These are phyloP conservation scores for Mitragyna speciosa DNA, from an alignment of 257 asterid genomes.

Conservation along the genomic window DNA sequence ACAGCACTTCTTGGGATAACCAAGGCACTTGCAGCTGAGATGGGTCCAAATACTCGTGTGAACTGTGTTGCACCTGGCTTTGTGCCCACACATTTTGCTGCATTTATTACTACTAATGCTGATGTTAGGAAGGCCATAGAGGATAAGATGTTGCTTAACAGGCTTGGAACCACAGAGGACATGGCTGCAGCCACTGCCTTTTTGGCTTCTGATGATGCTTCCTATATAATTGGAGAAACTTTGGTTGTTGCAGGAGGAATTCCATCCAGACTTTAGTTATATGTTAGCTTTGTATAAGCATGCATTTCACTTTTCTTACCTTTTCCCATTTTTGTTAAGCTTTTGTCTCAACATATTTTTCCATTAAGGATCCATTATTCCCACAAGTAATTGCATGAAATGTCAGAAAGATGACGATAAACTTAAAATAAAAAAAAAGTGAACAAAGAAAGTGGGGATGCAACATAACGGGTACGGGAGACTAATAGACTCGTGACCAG, in stretches of 20 bases:
- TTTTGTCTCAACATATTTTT: no score
- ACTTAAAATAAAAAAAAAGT: no score
- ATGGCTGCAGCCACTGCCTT: slow-evolving; percentile 90
- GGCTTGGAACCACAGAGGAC: slow-evolving; percentile 78
- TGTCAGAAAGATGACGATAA: no score
- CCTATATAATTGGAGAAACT: slow-evolving; percentile 79
- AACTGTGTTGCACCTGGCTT: slow-evolving; percentile 95
- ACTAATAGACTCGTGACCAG: no score
- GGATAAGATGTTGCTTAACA: slow-evolving; percentile 60
- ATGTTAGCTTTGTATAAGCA: background rate
- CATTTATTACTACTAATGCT: slow-evolving; percentile 43
- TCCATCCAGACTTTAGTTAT: slow-evolving; percentile 64
- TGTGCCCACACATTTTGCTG: slow-evolving; percentile 83
- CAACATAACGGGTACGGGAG: no score
- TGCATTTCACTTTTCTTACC: no score
- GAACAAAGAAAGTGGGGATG: no score
- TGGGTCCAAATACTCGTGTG: slow-evolving; percentile 91
- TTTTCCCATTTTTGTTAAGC: no score
- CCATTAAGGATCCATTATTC: no score
- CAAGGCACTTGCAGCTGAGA: slow-evolving; percentile 87
- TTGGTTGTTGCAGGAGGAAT: slow-evolving; percentile 82
- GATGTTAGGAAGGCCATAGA: slow-evolving; percentile 48
- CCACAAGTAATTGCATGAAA: no score
- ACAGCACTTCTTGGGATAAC: slow-evolving; percentile 94
- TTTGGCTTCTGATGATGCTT: slow-evolving; percentile 85